A percentile compares a stretch with the other conserved stretches of the same genome.
phyloP scores from a whole-genome alignment of 2,329 filamentous ascomycete genomes.

The Neofusicoccum ribis region DNA sequence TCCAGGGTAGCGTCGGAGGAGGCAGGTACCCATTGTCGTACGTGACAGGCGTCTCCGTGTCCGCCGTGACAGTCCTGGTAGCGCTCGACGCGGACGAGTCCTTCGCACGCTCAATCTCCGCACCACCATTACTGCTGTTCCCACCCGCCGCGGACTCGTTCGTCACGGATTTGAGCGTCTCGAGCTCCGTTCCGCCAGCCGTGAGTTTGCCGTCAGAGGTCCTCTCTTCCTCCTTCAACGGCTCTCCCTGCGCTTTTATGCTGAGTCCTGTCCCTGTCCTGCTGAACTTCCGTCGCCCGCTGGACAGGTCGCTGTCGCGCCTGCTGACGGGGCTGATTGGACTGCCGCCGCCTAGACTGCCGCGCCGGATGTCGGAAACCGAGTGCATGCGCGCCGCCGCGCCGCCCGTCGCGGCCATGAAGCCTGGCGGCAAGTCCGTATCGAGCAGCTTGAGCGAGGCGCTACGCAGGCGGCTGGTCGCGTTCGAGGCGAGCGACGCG shows the following conservation, averaged over 20 bases:
- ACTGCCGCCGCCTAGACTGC: constrained; percentile 34
- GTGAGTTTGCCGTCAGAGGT: not conserved
- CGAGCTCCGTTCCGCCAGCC: constrained; percentile 22
- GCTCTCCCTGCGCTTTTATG: not conserved
- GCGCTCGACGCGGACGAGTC: not conserved
- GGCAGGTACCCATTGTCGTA: constrained; percentile 44
- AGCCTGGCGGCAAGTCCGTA: constrained; percentile 40
- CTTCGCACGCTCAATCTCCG: not conserved
- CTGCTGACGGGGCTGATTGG: constrained; percentile 22
- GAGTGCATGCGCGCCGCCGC: constrained; percentile 45
- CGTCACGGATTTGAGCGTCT: constrained; percentile 33
- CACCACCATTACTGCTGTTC: constrained; percentile 19
- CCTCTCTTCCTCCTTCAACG: constrained; percentile 17
- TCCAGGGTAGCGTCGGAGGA: constrained; percentile 53
- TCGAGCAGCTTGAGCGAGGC: constrained; percentile 41
- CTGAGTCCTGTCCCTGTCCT: constrained; percentile 11
- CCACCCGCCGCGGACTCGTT: constrained; percentile 25
- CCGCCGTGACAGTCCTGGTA: not conserved
- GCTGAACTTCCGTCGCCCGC: constrained; percentile 21
- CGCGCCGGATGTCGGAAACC: constrained; percentile 43
- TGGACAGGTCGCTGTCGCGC: constrained; percentile 26
- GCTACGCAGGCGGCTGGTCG: constrained; percentile 31
- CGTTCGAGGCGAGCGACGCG: constrained; percentile 31
- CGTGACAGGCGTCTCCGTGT: constrained; percentile 22
- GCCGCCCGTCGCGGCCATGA: constrained; percentile 48